Conservation (phyloP, 78 protist genomes). For the Polysphondylium violaceum region DNA sequence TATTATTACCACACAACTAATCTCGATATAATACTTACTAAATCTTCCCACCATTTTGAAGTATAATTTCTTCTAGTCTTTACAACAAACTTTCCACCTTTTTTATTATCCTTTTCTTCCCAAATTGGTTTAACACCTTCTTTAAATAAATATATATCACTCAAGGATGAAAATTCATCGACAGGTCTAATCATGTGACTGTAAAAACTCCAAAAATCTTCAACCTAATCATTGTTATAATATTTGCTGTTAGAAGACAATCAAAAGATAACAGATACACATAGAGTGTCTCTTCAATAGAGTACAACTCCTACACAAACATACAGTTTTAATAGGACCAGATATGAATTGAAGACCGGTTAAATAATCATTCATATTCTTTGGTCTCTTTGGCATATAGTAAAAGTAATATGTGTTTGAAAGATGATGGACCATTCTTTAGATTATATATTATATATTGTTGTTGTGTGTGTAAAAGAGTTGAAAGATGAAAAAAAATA, state of each 20-base stretch:
- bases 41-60: slow-evolving; percentile 84
- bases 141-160: slow-evolving; percentile 80
- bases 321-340: slow-evolving; percentile 64
- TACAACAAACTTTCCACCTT: slow-evolving; percentile 81
- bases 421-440: slow-evolving; percentile 26
- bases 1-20: too few species aligned
- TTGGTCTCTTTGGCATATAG: slow-evolving; percentile 67
- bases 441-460: neutral
- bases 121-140: slow-evolving; percentile 82
- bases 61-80: slow-evolving; percentile 70
- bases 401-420: slow-evolving; percentile 54
- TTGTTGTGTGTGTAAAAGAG: neutral
- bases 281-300: neutral
- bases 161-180: slow-evolving; percentile 73
- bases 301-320: neutral
- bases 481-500: neutral
- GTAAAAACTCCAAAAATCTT: slow-evolving; percentile 80
- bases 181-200: slow-evolving; percentile 81
- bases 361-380: slow-evolving; percentile 63
- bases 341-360: slow-evolving; percentile 46
- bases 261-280: neutral
- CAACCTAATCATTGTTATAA: slow-evolving; percentile 34
- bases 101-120: slow-evolving; percentile 77
- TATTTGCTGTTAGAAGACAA: neutral
- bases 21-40: slow-evolving; percentile 54